These are phyloP conservation scores for Calocybe gangraenosa DNA, from an alignment of 768 basidiomycete genomes.

Conservation along the genomic window DNA sequence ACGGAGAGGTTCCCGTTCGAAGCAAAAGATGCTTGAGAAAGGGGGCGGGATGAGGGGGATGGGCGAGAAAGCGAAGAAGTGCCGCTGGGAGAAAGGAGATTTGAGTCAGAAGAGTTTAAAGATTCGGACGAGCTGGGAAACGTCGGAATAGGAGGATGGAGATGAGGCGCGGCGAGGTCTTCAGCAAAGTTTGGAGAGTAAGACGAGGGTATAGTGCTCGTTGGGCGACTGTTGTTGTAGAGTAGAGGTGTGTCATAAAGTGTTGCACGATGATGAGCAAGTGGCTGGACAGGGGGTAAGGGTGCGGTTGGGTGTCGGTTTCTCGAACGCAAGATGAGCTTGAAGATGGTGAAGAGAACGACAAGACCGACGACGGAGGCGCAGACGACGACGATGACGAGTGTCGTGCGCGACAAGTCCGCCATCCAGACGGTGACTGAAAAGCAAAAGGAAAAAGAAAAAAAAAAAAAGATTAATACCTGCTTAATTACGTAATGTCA, in stretches of 20 bases:
- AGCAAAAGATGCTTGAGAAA: conserved; percentile 25
- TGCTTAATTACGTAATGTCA: neutral
- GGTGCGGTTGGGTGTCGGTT: conserved; percentile 32
- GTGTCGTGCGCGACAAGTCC: conserved; percentile 33
- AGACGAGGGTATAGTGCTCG: conserved; percentile 11
- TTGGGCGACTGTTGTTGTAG: conserved; percentile 4
- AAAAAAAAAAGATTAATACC: too few relatives aligned
- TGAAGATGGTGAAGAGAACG: conserved; percentile 31
- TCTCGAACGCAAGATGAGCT: conserved; percentile 28
- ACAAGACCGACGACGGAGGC: conserved; percentile 37
- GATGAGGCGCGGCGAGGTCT: conserved; percentile 5
- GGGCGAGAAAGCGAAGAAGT: conserved; percentile 20
- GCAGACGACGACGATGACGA: conserved; percentile 48
- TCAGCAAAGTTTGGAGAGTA: neutral
- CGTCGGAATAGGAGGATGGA: neutral
- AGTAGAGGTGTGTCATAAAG: conserved; percentile 12
- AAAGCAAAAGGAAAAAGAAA: neutral
- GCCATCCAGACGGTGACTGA: conserved; percentile 11
- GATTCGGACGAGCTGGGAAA: conserved; percentile 1
- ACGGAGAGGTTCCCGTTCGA: conserved; percentile 8
- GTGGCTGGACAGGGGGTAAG: conserved; percentile 61
- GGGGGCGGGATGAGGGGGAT: conserved; percentile 20
- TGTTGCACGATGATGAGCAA: conserved; percentile 55
- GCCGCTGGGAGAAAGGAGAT: conserved; percentile 16
- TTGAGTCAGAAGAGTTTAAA: conserved; percentile 12